Evolutionary conservation across 2,329 filamentous ascomycete genomes (phyloP), one percentile per base, ranked within the genome.

Genomic region (Ceratocystis cacaofunesta): DNA sequence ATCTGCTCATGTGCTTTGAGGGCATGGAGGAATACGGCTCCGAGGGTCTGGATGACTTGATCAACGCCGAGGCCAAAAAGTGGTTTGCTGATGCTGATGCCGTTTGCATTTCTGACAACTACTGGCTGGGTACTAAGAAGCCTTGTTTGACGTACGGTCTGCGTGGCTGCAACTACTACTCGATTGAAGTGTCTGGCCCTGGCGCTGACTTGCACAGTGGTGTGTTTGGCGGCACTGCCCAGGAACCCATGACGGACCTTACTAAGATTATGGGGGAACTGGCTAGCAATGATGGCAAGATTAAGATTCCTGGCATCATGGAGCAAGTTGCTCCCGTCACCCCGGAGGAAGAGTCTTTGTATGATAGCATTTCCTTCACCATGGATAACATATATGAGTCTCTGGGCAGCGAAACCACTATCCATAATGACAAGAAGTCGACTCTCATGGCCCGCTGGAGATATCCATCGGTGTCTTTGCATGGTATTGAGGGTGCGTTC

Each of bases 1-100:
- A 99, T 79, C 82, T 99, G 70, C 84, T 99, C 69, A 97, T 96
- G 90, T 99, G 94, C 81, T 97, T 99, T 71, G 94, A 99, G 81
- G 94, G 94, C 61, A 99, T 99, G 94, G 94, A 99, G 78, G 94
- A 99, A 79, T 96, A 95, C 75, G 94, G 94, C 62, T 96, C 92
- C 0, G 92, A 97, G 75, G 94, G 94, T 46, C 82, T 99, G 65
- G 94, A 99, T 73, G 92, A 96, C 71, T 88, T 97, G 70, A 96
- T 99, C 77, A 82, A 88, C 70, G 86, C 84, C 60, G 94, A 99
- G 78, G 91, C 88, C 70, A 90, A 95, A 78, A 88, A 89, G 72
- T 97, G 87, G 81, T 99, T 99, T 79, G 90, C 90, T 72, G 92
- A 96, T 72, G 86, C 91, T 44, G 94, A 99, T 70, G 94, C 92